Evolutionary conservation across 2,329 filamentous ascomycete genomes (phyloP), one percentile per base, ranked within the genome.

Genomic region (Pseudocercospora cruenta): DNA sequence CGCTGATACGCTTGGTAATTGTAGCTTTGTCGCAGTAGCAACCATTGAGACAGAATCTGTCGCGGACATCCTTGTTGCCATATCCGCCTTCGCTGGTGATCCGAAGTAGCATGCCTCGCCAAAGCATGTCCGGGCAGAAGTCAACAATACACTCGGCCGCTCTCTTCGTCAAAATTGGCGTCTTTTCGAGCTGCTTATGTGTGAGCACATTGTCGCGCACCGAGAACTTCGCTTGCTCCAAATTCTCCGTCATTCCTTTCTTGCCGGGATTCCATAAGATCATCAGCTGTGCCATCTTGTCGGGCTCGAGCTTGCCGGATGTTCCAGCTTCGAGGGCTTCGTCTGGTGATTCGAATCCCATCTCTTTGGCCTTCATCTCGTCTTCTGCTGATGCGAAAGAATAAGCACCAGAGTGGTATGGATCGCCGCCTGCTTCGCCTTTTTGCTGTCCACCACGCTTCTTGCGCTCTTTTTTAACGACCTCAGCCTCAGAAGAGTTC

Each of bases 71-170:
- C 63, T 74, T 77, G 69, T 78, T 78, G 57, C 74, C 73, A 36
- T 69, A 70, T 10, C 72, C 70, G 24, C 70, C 72, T 61, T 78
- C 76, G 54, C 71, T 71, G 31, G 71, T 67, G 26, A 78, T 74
- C 51, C 76, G 76, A 14, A 78, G 70, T n/a, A 78, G 71, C 47
- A 71, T 73, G 51, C 74, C 73, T n/a, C 73, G 71, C 72, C 73
- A 76, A 54, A 78, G 72, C 33, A 77, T 65, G 54, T 78, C 74
- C 4, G 76, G 76, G 64, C 76, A 77, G 69, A 78, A 78, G 70
- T 78, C 76, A 67, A 78, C 72, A 43, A 78, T 72, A 65, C 75
- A 75, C 60, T 77, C 73, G 14, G 75, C 76, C 19, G 76, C 76
- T 22, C 70, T 67, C 21, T 65, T 59, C 22, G 72, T 76, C 24